Percentiles rank a stretch among this genome's conserved stretches.
Conservation (phyloP, 495 filamentous ascomycete species). For the Entonaema liquescens region DNA sequence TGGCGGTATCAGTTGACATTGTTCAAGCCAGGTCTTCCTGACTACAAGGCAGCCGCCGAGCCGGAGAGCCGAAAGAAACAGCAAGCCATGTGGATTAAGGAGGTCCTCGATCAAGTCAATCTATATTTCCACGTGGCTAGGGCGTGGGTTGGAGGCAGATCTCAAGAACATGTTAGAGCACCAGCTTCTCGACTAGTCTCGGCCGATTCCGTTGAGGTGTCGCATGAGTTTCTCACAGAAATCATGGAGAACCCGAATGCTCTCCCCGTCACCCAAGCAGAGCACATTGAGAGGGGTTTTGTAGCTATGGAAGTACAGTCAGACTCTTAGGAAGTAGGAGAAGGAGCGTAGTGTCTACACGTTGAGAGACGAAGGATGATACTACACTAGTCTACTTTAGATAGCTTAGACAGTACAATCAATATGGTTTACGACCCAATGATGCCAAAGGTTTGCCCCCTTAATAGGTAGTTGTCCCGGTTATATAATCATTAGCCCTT, state of each 20-base stretch:
- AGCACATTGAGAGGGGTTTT: slow-evolving; percentile 1
- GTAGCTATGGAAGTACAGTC: neutral
- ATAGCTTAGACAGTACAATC: too few species aligned
- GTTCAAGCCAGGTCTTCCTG: slow-evolving; percentile 18
- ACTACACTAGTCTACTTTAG: neutral
- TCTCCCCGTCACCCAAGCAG: neutral
- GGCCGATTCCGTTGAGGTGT: slow-evolving; percentile 23
- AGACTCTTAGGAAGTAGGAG: neutral
- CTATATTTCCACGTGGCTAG: neutral
- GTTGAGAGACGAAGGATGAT: neutral
- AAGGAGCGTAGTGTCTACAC: neutral
- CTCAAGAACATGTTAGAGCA: neutral
- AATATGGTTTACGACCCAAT: too few species aligned
- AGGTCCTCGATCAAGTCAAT: neutral
- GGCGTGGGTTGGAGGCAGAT: slow-evolving; percentile 8
- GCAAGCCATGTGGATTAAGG: slow-evolving; percentile 20
- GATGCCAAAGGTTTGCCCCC: too few species aligned
- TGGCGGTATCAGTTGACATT: neutral
- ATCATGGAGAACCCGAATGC: neutral
- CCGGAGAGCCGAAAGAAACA: neutral
- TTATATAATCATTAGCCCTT: too few species aligned
- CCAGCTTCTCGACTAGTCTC: neutral
- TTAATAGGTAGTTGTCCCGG: too few species aligned
- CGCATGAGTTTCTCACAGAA: slow-evolving; percentile 22
- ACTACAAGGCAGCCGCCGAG: neutral